These are phyloP conservation scores for Brasilioporus rufonigricans DNA, from an alignment of 768 basidiomycete genomes.

Conservation along the genomic window DNA sequence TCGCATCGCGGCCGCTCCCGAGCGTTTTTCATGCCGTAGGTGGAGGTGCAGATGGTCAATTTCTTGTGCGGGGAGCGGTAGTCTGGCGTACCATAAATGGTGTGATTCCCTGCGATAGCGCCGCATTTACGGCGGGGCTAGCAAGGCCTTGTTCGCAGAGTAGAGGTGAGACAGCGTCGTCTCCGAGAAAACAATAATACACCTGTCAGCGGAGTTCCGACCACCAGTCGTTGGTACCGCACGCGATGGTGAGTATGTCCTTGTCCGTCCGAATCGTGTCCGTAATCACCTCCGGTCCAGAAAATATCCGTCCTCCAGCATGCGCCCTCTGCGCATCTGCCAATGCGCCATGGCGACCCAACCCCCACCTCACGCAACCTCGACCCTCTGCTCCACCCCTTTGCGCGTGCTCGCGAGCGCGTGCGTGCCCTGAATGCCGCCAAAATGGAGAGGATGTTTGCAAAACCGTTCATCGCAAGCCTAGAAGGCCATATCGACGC, in stretches of 20 bases:
- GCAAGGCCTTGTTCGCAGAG: not conserved
- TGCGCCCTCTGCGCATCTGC: slow-evolving; percentile 71
- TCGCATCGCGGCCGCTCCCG: not conserved
- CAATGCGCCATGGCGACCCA: slow-evolving; percentile 74
- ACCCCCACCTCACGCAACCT: slow-evolving; percentile 90
- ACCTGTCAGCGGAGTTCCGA: slow-evolving; percentile 5
- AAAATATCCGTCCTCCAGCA: slow-evolving; percentile 88
- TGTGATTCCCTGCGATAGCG: not conserved
- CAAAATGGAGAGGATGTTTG: slow-evolving; percentile 96
- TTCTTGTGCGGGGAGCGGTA: not conserved
- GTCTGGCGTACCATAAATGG: not conserved
- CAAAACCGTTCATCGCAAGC: slow-evolving; percentile 91
- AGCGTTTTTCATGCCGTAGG: not conserved
- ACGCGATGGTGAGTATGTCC: slow-evolving; percentile 19
- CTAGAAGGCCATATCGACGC: slow-evolving; percentile 94
- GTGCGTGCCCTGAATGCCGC: slow-evolving; percentile 91
- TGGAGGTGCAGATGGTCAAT: not conserved
- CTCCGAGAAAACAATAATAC: not conserved
- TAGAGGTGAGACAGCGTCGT: not conserved
- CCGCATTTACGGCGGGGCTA: not conserved
- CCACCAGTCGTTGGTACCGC: not conserved
- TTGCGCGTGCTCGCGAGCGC: slow-evolving; percentile 88
- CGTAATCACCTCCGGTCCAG: slow-evolving; percentile 35
- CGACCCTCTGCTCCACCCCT: slow-evolving; percentile 94
- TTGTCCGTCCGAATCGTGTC: not conserved